phyloP scores from a whole-genome alignment of 371 early-diverging fungal species.

The Haplosporangium sp. region DNA sequence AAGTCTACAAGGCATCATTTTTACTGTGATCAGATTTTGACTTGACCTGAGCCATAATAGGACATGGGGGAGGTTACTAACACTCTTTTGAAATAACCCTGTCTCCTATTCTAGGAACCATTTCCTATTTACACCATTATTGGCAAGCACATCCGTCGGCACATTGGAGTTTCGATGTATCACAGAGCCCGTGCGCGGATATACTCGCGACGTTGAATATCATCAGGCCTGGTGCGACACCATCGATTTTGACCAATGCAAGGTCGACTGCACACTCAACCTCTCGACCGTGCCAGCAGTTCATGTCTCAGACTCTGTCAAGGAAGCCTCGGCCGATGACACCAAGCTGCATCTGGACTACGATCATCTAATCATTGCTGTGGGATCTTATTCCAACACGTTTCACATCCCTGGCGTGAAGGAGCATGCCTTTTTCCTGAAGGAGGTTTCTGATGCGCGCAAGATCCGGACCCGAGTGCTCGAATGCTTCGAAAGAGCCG shows the following conservation, averaged over 20 bases:
- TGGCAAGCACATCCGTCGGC: constrained; percentile 86
- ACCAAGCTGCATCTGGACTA: constrained; percentile 65
- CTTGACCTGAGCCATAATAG: too few relatives aligned
- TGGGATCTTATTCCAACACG: constrained; percentile 86
- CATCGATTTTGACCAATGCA: constrained; percentile 61
- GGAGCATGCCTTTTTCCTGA: constrained; percentile 78
- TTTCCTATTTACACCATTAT: constrained; percentile 85
- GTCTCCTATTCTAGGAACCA: constrained; percentile 67
- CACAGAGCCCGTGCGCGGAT: constrained; percentile 76
- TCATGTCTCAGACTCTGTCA: constrained; percentile 1
- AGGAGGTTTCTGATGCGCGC: constrained; percentile 81
- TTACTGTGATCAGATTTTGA: background rate
- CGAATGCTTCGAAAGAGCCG: constrained; percentile 85
- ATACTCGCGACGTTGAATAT: constrained; percentile 67
- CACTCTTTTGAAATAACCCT: background rate
- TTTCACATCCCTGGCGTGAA: constrained; percentile 85
- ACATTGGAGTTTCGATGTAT: constrained; percentile 87
- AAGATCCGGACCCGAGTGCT: constrained; percentile 76
- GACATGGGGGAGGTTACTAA: too few relatives aligned
- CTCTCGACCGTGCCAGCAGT: constrained; percentile 27
- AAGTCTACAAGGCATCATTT: background rate
- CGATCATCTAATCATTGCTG: constrained; percentile 83
- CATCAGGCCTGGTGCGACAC: constrained; percentile 76
- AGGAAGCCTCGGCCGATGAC: background rate
- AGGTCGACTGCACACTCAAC: constrained; percentile 56